Base-by-base conservation (phyloP, 176 grass and related monocot genomes). In the Avena insularis region DNA sequence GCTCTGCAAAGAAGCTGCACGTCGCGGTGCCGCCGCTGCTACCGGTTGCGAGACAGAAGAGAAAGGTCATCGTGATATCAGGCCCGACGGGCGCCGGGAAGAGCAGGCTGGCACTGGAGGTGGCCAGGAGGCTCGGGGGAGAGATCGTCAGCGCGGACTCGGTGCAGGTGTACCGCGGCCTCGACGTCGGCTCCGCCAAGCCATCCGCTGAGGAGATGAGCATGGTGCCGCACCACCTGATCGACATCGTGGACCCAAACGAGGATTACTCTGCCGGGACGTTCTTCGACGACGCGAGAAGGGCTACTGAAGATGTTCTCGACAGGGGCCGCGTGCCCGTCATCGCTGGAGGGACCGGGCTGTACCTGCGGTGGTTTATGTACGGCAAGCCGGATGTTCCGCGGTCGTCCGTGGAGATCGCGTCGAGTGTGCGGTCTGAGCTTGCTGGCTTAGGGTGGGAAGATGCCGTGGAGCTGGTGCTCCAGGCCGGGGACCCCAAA, bases 361-460 rank as follows among this genome's bases (percentile, higher is more conserved):
- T 97, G 3, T 97, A 97, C 84, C 20, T 97, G 0, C 27, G 95
- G 66, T 97, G 95, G 95, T 97, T 90, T 79, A 88, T 97, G 19
- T 97, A 97, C 17, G 95, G 95, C 53, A 97, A 97, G 87, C 95
- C 95, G 0, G 46, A 81, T 54, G 91, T 97, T 31, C 95, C 95
- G 0, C 92, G 87, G 19, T 88, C 92, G 2, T 94, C 87, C 17
- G 33, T 75, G 9, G 85, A 87, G 61, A 40, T 86, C 5, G 48
- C 87, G 0, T 81, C 79, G 0, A 85, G 81, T 66, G 95, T 91
- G 60, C 88, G 70, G 57, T 81, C 89, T 9, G 92, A 97, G 84
- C 88, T 97, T 25, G 40, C 77, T 31, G 33, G 72, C n/a, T 84
- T 95, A 23, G 89, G 79, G 23, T 97, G 95, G 95, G 84, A 90